Base-by-base conservation (phyloP, 164 flowering plant genomes). In the Piper betle region DNA sequence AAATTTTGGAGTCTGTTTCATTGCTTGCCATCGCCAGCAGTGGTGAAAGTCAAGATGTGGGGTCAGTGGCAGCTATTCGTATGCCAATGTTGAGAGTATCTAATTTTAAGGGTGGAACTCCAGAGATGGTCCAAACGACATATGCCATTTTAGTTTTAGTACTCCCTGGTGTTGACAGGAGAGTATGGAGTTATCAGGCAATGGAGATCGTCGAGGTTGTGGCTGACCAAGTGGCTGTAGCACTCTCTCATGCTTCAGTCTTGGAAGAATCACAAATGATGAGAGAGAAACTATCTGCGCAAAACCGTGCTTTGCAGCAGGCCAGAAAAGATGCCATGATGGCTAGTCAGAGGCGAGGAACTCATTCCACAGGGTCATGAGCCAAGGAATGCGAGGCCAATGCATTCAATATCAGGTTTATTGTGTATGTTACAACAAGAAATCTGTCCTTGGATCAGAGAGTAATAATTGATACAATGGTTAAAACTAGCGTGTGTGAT, bases 211-310 rank as follows among this genome's bases (percentile, higher is more conserved):
- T 89, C 6, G 74, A 84, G 77, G 98, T 84, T 48, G 98, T 93
- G 20, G 96, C 97, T 20, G 98, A 90, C 74, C 99, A 93, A 65
- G 99, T 93, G 15, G 96, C 99, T 38, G 99, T 93, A 52, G 99
- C 99, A 18, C 73, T 93, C 46, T 93, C 99, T 54, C 99, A 93
- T 72, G 97, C 99, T 68, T 86, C 92, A 6, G 80, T 93, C 41
- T 82, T 93, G 2, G 97, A 93, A 71, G 99, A 93, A 62, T 90
- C 99, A 18, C 97, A 88, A 58, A 69, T 74, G 50, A 90, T 93
- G 92, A 84, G 92, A 62, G 95, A 93, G 62, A 81, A 82, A 57
- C 69, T 90, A 55, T 96, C 43, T 56, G 89, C 77, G 75, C 94
- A 86, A 67, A 93, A 93, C 57, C 82, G 87, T n/a, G 86, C 83